These are phyloP conservation scores for Pichia paraexigua DNA, from an alignment of 805 yeast genomes.

Conservation along the genomic window DNA sequence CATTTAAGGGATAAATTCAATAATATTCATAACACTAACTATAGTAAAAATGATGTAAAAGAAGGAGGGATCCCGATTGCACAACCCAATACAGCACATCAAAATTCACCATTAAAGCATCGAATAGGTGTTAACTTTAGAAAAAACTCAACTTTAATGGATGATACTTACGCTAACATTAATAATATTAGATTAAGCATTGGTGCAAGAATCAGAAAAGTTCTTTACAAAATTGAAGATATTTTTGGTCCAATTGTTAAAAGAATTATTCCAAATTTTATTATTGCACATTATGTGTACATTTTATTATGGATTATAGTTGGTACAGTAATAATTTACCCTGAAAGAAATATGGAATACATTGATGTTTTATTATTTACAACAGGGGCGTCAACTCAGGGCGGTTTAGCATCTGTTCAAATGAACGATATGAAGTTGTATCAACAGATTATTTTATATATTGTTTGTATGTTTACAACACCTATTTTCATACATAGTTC, in stretches of 20 bases:
- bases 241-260: constrained; percentile 34
- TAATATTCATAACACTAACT: neutral
- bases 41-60: neutral
- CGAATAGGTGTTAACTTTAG: neutral
- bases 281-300: constrained; percentile 68
- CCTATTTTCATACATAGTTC: constrained; percentile 85
- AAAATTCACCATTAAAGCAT: neutral
- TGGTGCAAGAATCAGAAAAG: constrained; percentile 29
- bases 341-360: constrained; percentile 56
- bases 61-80: neutral
- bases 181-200: constrained; percentile 15
- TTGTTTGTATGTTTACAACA: constrained; percentile 59
- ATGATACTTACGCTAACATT: constrained; percentile 6
- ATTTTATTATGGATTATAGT: constrained; percentile 51
- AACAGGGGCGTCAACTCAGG: constrained; percentile 77
- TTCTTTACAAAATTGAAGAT: constrained; percentile 30
- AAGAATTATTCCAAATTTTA: constrained; percentile 43
- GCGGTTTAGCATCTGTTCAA: constrained; percentile 81
- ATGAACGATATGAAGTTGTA: constrained; percentile 55
- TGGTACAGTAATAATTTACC: constrained; percentile 71
- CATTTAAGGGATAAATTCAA: neutral
- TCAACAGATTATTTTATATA: constrained; percentile 72
- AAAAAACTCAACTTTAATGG: constrained; percentile 7
- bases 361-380: constrained; percentile 76
- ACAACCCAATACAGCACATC: neutral